Evolutionary conservation across 108 stramenopile genomes (phyloP).

Genomic region (Mediolabrus comicus): DNA sequence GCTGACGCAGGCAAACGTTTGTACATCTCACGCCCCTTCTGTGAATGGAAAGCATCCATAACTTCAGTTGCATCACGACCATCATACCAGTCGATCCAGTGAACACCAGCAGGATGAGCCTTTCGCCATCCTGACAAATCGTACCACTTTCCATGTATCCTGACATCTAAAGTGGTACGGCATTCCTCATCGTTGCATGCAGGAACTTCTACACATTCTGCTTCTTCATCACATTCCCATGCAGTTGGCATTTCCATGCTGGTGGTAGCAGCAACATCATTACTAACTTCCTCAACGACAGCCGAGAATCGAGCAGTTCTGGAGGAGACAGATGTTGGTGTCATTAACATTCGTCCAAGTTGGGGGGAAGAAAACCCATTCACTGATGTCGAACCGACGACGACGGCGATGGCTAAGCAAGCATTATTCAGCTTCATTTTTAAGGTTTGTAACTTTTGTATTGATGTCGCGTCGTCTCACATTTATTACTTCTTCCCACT

Average conservation of each 20-base stretch:
- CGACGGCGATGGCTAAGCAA: slow-evolving; percentile 8
- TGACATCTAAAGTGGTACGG: slow-evolving; percentile 74
- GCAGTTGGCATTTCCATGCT: slow-evolving; percentile 14
- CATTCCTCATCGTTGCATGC: slow-evolving; percentile 64
- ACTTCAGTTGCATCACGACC: slow-evolving; percentile 94
- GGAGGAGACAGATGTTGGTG: background rate
- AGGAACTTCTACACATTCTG: slow-evolving; percentile 63
- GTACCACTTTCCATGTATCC: slow-evolving; percentile 88
- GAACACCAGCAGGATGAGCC: slow-evolving; percentile 87
- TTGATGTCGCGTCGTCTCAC: too few species aligned
- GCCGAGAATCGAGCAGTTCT: slow-evolving; percentile 32
- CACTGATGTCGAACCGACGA: slow-evolving; percentile 4
- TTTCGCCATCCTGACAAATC: slow-evolving; percentile 91
- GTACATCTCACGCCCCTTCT: slow-evolving; percentile 77
- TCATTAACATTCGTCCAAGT: slow-evolving; percentile 1
- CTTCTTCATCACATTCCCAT: slow-evolving; percentile 79
- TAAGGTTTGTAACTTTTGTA: too few species aligned
- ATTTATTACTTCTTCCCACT: too few species aligned
- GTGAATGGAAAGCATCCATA: slow-evolving; percentile 91
- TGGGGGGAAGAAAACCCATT: slow-evolving; percentile 21
- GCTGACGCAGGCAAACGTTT: slow-evolving; percentile 68
- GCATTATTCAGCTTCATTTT: background rate
- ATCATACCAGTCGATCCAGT: slow-evolving; percentile 94
- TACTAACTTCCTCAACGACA: slow-evolving; percentile 3
- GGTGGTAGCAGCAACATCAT: background rate